These are phyloP conservation scores for Cadophora sp. DNA, from an alignment of 2,329 filamentous ascomycete genomes.

Conservation along the genomic window DNA sequence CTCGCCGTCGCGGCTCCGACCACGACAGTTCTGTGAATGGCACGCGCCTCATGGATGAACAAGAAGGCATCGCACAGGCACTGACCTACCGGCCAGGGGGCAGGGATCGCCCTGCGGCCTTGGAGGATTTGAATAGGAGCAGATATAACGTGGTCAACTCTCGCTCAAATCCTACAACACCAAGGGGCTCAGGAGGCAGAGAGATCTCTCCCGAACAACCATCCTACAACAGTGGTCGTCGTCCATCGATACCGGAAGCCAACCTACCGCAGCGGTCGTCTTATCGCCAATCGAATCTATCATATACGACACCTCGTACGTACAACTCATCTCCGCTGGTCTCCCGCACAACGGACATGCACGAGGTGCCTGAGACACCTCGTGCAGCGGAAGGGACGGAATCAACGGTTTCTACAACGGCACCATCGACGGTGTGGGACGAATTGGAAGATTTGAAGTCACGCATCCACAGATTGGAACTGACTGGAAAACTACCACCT, in stretches of 20 bases:
- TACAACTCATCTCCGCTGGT: constrained; percentile 66
- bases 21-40: constrained; percentile 35
- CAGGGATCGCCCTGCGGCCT: constrained; percentile 35
- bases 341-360: constrained; percentile 52
- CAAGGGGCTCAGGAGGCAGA: constrained; percentile 34
- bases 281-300: constrained; percentile 45
- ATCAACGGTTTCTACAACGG: constrained; percentile 86
- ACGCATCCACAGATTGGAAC: constrained; percentile 86
- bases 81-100: constrained; percentile 39
- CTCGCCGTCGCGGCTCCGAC: constrained; percentile 42
- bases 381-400: constrained; percentile 73
- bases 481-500: constrained; percentile 85
- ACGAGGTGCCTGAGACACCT: constrained; percentile 50
- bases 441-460: constrained; percentile 96
- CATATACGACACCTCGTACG: constrained; percentile 43
- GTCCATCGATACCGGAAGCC: constrained; percentile 38
- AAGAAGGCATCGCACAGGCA: constrained; percentile 38
- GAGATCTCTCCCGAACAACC: constrained; percentile 43
- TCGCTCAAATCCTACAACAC: constrained; percentile 42
- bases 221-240: constrained; percentile 35
- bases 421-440: constrained; percentile 95
- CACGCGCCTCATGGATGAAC: constrained; percentile 35
- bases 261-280: constrained; percentile 37
- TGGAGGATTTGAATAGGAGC: constrained; percentile 37
- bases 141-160: constrained; percentile 36